Evolutionary conservation across 2,329 filamentous ascomycete species (phyloP), one percentile per base, ranked within the genome.

Genomic region (Trichoderma hamatum): DNA sequence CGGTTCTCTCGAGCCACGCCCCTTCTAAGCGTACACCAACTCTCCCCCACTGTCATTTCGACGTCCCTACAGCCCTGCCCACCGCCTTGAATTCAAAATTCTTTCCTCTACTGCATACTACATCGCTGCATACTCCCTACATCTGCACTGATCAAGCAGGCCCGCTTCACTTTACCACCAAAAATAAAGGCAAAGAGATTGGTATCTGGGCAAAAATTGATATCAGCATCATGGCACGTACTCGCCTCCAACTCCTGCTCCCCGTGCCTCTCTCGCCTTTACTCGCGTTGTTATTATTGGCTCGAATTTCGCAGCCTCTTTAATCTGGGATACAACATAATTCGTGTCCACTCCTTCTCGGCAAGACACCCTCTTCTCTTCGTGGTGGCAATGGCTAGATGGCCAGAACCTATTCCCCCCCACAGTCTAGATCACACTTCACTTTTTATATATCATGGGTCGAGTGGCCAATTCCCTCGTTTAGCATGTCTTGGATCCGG

Each of bases 391-490:
- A 56, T 46, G 36, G n/a, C 9, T 16, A 7, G 52, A 66, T 63
- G 16, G 2, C 60, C 32, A 51, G n/a, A 36, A 19, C n/a, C 30
- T 54, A 16, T 63, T 54, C 26, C 30, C 30, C 34, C 14, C 21
- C 24, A 19, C 60, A 52, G 46, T n/a, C 26, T 28, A 26, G 26
- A 34, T 46, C 52, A 13, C 39, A 21, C 4, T 43, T 28, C 28
- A 19, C 24, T 39, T n/a, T 16, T 14, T 34, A n/a, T n/a, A n/a
- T 34, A 32, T 30, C 30, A 36, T n/a, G 5, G 54, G 19, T 13
- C 21, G 54, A 49, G 62, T 58, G 62, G 63, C 63, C 63, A 58
- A 66, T 34, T 66, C 36, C 30, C 11, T 30, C 13, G 14, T n/a
- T 34, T 21, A 32, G 49, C 28, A 34, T 66, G 63, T 66, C 63